A percentile compares a stretch with the other conserved stretches of the same genome.
Evolutionary conservation across 768 basidiomycete species (phyloP).

Genomic region (Tulasnella sp.): DNA sequence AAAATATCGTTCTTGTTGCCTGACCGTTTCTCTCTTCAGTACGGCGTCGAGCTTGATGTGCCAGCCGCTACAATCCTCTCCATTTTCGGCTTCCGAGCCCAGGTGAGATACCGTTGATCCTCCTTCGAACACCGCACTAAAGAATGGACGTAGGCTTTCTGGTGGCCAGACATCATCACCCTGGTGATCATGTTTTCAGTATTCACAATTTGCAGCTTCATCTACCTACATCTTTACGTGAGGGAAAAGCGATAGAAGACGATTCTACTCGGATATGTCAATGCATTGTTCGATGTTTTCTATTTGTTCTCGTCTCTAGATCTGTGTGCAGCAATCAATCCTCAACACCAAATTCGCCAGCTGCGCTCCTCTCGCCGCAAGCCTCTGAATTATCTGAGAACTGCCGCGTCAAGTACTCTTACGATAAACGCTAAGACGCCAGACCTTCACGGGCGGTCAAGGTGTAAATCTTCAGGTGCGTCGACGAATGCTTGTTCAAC

Average conservation of each 20-base stretch:
- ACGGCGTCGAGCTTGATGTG: constrained; percentile 93
- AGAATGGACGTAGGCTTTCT: constrained; percentile 64
- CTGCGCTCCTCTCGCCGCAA: too few relatives aligned
- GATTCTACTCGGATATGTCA: not conserved
- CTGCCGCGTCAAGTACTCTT: too few relatives aligned
- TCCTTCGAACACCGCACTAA: not conserved
- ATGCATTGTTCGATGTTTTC: not conserved
- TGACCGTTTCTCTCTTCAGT: constrained; percentile 49
- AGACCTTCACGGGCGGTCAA: too few relatives aligned
- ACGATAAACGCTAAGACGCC: too few relatives aligned
- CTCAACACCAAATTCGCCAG: too few relatives aligned
- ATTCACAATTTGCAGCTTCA: constrained; percentile 72
- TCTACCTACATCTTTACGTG: constrained; percentile 82
- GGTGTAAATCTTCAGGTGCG: too few relatives aligned
- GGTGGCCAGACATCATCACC: constrained; percentile 94
- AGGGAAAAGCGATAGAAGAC: constrained; percentile 59
- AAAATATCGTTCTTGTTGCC: not conserved
- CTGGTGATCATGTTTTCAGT: constrained; percentile 80
- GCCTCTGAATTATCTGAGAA: too few relatives aligned
- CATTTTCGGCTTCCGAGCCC: constrained; percentile 86
- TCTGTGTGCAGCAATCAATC: too few relatives aligned
- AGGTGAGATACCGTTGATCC: constrained; percentile 45
- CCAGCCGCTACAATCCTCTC: constrained; percentile 95
- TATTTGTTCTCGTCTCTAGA: too few relatives aligned
- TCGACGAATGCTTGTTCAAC: too few relatives aligned